Percentiles rank a stretch among this genome's conserved stretches.
phyloP scores from a whole-genome alignment of 345 rosid genomes.

The Eucalyptus shirleyi region DNA sequence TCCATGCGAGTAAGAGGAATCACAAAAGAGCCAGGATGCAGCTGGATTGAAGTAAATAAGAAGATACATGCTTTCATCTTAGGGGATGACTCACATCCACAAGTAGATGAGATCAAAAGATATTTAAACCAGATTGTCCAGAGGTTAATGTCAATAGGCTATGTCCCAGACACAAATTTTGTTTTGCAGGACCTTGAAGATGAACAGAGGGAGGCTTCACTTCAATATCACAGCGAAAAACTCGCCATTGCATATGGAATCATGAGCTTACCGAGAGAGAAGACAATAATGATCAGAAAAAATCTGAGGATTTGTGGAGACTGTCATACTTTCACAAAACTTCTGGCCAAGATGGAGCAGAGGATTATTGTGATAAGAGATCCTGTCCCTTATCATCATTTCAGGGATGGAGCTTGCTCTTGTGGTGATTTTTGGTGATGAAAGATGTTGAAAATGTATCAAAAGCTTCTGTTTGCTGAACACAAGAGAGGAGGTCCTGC shows the following conservation, averaged over 20 bases:
- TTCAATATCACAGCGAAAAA: constrained; percentile 56
- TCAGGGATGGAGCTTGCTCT: constrained; percentile 42
- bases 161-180: constrained; percentile 51
- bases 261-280: constrained; percentile 15
- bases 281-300: constrained; percentile 47
- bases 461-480: neutral
- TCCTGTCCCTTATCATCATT: constrained; percentile 60
- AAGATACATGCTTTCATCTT: constrained; percentile 49
- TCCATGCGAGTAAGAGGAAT: constrained; percentile 34
- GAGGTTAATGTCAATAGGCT: constrained; percentile 31
- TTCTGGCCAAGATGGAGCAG: constrained; percentile 35
- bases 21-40: constrained; percentile 60
- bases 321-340: constrained; percentile 52
- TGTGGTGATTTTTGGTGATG: constrained; percentile 60
- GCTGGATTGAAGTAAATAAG: constrained; percentile 61
- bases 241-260: constrained; percentile 49
- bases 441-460: neutral
- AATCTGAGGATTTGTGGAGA: constrained; percentile 62
- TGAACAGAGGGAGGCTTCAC: constrained; percentile 57
- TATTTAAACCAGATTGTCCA: constrained; percentile 20
- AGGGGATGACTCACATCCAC: constrained; percentile 55
- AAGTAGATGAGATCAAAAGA: constrained; percentile 20
- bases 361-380: constrained; percentile 42
- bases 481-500: neutral
- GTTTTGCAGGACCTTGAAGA: constrained; percentile 61